Evolutionary conservation across 148 eudicot species (phyloP), one percentile per base, ranked within the genome.

Genomic region (Polygonum aviculare): DNA sequence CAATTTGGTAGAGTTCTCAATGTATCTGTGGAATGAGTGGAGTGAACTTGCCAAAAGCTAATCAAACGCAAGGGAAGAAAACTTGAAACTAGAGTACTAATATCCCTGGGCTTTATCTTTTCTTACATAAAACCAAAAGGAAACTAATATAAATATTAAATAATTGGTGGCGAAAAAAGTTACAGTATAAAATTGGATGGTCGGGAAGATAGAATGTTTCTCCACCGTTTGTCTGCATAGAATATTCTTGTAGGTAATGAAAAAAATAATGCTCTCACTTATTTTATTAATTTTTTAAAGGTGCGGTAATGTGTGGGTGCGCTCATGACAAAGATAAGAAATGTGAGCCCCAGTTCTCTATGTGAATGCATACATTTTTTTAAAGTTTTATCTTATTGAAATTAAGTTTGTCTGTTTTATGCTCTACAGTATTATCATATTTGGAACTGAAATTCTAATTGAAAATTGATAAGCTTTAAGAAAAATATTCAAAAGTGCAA

Each of bases 151-250:
- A 39, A 7, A 39, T 0, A 39, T 4, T 4, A 39, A 39, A 39
- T 39, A 39, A 39, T 39, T 4, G 41, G 41, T 4, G 41, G 16
- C 44, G 39, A 73, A 75, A 38, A 48, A 12, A 26, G 10, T 31
- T 69, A 33, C 38, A 69, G 7, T 36, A 69, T n/a, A 55, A 73
- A 77, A 83, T 73, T 26, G 80, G 77, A 78, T 73, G 80, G 87
- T 78, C 80, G 71, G 62, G 83, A 59, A 5, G 36, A 59, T 55
- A 50, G 81, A 80, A 67, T 47, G 74, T 41, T 75, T 82, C 80
- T 80, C 79, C 39, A 73, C 83, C 87, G 87, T 85, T 69, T 39
- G 77, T 85, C 74, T 39, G 77, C 69, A 72, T 74, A 70, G 85
- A 83, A 85, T 85, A 82, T 85, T 80, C 83, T 54, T 54, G 74